These are phyloP conservation scores for Gynostemma pentaphyllum DNA, from an alignment of 306 rosid genomes.

Conservation along the genomic window DNA sequence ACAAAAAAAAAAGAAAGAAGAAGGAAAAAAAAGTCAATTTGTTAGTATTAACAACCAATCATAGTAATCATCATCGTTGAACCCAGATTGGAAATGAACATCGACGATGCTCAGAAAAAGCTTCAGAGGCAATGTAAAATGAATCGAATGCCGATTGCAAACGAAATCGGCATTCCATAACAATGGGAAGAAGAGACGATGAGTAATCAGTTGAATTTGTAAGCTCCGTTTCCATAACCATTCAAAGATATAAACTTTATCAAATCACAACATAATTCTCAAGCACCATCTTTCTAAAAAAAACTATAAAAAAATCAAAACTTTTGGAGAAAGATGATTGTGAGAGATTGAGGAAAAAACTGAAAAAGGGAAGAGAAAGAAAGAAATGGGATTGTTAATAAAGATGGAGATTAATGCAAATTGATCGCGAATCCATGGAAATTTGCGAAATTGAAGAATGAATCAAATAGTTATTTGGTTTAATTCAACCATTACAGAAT, in stretches of 20 bases:
- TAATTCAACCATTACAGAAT: no score
- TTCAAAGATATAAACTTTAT: no score
- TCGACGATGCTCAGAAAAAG: constrained; percentile 21
- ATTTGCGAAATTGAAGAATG: constrained; percentile 22
- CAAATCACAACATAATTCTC: no score
- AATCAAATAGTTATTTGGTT: constrained; percentile 40
- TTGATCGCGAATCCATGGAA: not conserved
- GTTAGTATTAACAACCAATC: no score
- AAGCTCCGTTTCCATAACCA: constrained; percentile 37
- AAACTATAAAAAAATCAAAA: not conserved
- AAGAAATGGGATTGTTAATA: no score
- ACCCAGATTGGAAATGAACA: constrained; percentile 12
- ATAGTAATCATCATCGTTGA: constrained; percentile 11
- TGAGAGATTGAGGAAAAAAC: no score
- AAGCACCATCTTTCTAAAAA: constrained; percentile 31
- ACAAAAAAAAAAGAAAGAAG: no score
- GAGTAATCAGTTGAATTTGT: constrained; percentile 30
- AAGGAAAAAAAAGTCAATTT: no score
- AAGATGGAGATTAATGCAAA: no score
- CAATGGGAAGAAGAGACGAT: constrained; percentile 30
- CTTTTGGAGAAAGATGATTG: no score
- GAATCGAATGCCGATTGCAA: constrained; percentile 48
- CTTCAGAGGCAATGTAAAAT: constrained; percentile 28
- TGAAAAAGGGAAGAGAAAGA: no score
- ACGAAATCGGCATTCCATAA: constrained; percentile 48